Conservation (phyloP, 2,329 filamentous ascomycete species). For the Monilinia aucupariae region DNA sequence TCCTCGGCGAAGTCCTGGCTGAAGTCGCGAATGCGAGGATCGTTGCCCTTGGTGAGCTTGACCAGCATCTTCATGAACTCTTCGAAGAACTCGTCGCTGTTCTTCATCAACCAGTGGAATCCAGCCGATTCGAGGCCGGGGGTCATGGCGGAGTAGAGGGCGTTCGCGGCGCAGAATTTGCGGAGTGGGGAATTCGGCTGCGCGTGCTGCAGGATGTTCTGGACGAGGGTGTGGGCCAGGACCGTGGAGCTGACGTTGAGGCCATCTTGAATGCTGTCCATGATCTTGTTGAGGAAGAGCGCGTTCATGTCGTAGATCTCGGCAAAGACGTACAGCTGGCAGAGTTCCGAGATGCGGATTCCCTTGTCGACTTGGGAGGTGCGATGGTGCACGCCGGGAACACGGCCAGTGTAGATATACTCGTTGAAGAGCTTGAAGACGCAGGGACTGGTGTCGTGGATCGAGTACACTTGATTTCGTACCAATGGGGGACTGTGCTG, state of each 20-base stretch:
- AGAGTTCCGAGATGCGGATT: constrained; percentile 17
- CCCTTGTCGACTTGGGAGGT: constrained; percentile 4
- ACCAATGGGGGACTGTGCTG: not conserved
- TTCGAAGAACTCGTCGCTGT: constrained; percentile 15
- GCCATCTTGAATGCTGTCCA: constrained; percentile 29
- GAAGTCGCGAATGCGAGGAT: constrained; percentile 27
- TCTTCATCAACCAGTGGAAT: constrained; percentile 3
- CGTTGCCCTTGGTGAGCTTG: constrained; percentile 9
- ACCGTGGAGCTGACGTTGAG: constrained; percentile 20
- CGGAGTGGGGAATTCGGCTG: constrained; percentile 17
- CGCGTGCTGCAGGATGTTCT: constrained; percentile 21
- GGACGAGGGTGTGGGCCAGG: constrained; percentile 17
- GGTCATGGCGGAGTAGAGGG: constrained; percentile 16
- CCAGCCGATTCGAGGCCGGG: not conserved
- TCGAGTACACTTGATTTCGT: not conserved
- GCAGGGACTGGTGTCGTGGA: constrained; percentile 5
- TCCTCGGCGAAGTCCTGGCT: not conserved
- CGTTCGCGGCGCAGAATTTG: constrained; percentile 21
- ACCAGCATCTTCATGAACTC: constrained; percentile 22
- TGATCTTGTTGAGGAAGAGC: constrained; percentile 23
- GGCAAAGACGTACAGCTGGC: constrained; percentile 24
- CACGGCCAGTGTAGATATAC: constrained; percentile 20
- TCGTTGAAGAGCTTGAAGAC: constrained; percentile 26
- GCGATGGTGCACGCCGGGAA: constrained; percentile 16
- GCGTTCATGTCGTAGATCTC: constrained; percentile 18